These are phyloP conservation scores for Boletus tylopilopsis DNA, from an alignment of 768 basidiomycete species.

Conservation along the genomic window DNA sequence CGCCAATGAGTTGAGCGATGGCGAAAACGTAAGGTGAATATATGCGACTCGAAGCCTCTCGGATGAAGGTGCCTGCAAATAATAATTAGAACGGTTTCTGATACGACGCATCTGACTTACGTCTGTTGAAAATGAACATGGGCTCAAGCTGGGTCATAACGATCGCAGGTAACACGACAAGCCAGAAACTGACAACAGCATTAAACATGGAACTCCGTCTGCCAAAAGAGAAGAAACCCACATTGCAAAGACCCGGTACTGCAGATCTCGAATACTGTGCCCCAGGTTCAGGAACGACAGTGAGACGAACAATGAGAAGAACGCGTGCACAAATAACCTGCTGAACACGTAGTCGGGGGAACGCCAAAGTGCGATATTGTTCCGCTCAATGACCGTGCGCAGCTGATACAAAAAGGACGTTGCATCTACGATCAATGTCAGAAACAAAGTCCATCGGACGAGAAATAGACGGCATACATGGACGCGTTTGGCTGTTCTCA, in stretches of 20 bases:
- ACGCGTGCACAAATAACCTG: conserved; percentile 70
- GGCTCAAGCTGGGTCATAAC: conserved; percentile 73
- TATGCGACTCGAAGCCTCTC: conserved; percentile 78
- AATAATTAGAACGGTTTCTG: not conserved
- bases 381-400: conserved; percentile 58
- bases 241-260: conserved; percentile 82
- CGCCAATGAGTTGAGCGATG: conserved; percentile 74
- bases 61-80: conserved; percentile 35
- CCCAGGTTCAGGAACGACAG: conserved; percentile 79
- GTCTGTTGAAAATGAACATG: conserved; percentile 71
- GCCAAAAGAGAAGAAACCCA: conserved; percentile 30
- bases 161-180: conserved; percentile 64
- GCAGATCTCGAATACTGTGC: conserved; percentile 57
- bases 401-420: conserved; percentile 77
- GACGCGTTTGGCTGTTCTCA: conserved; percentile 38
- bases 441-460: not conserved
- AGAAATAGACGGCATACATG: conserved; percentile 38
- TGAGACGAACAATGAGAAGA: conserved; percentile 68
- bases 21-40: conserved; percentile 86
- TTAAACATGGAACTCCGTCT: not conserved
- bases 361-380: conserved; percentile 72
- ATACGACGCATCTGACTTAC: conserved; percentile 25
- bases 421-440: conserved; percentile 47
- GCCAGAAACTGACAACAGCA: conserved; percentile 50
- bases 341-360: conserved; percentile 85